phyloP scores from a whole-genome alignment of 352 stramenopile species.

The Phytophthora vignae region DNA sequence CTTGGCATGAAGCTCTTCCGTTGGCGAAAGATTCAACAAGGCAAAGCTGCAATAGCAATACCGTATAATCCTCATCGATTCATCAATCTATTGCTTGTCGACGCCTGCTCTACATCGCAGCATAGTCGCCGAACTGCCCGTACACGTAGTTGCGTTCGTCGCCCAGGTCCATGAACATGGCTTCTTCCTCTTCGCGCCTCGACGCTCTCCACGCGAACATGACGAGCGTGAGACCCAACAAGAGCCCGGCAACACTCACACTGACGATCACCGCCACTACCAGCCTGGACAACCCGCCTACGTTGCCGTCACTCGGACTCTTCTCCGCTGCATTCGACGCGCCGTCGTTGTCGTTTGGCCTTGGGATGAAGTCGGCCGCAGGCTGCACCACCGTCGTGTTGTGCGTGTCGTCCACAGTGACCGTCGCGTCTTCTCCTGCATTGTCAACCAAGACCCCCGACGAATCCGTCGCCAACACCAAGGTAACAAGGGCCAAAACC shows the following conservation, averaged over 20 bases:
- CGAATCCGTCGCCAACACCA: conserved; percentile 7
- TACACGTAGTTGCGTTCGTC: conserved; percentile 47
- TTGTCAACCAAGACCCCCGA: conserved; percentile 2
- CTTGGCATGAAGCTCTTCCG: neutral
- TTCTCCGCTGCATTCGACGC: neutral
- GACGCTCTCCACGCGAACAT: conserved; percentile 41
- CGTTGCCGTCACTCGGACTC: conserved; percentile 23
- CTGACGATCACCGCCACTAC: conserved; percentile 40
- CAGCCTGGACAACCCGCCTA: conserved; percentile 12
- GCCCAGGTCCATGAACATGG: conserved; percentile 51
- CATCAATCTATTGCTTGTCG: conserved; percentile 1
- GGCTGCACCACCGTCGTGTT: conserved; percentile 20
- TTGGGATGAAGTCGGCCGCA: conserved; percentile 23
- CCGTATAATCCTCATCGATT: neutral
- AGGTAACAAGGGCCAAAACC: neutral
- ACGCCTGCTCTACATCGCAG: conserved; percentile 46
- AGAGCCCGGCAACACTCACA: conserved; percentile 33
- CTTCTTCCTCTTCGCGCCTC: conserved; percentile 43
- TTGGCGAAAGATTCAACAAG: neutral
- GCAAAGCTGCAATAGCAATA: neutral
- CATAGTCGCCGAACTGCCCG: conserved; percentile 46
- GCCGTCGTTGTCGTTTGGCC: neutral
- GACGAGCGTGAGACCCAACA: conserved; percentile 27
- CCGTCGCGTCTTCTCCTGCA: neutral
- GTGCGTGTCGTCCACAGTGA: conserved; percentile 15